Evolutionary conservation across 306 rosid genomes (phyloP).

Genomic region (Casuarina glauca): DNA sequence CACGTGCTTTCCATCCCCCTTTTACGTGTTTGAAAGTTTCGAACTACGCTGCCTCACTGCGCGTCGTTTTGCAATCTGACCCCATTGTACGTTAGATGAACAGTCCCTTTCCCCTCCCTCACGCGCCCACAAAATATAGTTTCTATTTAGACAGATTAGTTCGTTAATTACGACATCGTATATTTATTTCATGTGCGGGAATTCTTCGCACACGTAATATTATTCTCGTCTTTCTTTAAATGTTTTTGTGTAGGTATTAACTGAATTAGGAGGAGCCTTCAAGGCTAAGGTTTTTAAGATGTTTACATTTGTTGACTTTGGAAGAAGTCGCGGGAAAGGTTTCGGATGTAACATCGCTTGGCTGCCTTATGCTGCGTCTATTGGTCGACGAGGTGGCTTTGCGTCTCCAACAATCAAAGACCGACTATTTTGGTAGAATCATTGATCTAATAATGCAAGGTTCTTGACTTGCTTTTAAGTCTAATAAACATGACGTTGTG

Average conservation of each 20-base stretch:
- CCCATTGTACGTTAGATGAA: not conserved
- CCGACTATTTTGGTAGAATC: not conserved
- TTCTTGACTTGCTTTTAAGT: not conserved
- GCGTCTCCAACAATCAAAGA: slow-evolving; percentile 24
- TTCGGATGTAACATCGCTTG: not conserved
- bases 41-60: too few relatives aligned
- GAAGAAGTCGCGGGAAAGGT: not conserved
- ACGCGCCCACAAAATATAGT: not conserved
- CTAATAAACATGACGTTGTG: not conserved
- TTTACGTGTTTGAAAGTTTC: not conserved
- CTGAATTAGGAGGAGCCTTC: not conserved
- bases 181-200: not conserved
- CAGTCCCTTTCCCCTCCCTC: not conserved
- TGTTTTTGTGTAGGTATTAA: not conserved
- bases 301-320: not conserved
- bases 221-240: not conserved
- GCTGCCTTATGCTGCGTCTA: not conserved
- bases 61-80: not conserved
- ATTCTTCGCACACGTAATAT: not conserved
- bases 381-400: slow-evolving; percentile 8
- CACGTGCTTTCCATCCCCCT: slow-evolving; percentile 38
- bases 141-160: not conserved
- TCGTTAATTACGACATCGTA: not conserved
- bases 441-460: not conserved
- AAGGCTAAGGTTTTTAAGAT: too few relatives aligned